Conservation (phyloP, 768 basidiomycete species). For the Sarcodon sp. region DNA sequence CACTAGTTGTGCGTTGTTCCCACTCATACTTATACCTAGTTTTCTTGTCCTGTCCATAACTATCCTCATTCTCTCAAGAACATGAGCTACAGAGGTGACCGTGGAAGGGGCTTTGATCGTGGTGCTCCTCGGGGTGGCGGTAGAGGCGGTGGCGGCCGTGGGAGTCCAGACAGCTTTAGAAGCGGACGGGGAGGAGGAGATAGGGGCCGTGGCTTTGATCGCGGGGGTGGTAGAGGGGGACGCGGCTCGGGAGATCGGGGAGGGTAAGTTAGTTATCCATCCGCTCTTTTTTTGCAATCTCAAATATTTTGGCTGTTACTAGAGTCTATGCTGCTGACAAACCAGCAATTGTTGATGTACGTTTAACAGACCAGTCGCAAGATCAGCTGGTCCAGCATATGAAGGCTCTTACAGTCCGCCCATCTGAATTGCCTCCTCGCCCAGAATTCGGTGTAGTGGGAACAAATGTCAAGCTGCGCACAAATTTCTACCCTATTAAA, state of each 20-base stretch:
- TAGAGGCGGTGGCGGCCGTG: conserved; percentile 12
- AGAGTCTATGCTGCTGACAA: conserved; percentile 28
- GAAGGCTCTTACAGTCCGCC: conserved; percentile 13
- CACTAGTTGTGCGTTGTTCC: no score
- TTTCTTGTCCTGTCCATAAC: background rate
- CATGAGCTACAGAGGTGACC: conserved; percentile 6
- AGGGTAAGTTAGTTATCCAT: conserved; percentile 20
- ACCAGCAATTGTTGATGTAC: conserved; percentile 38
- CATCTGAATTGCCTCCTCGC: conserved; percentile 28
- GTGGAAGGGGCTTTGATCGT: conserved; percentile 13
- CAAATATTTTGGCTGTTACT: background rate
- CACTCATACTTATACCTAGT: background rate
- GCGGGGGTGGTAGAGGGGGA: conserved; percentile 18
- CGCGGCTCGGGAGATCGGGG: conserved; percentile 21
- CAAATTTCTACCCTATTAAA: conserved; percentile 39
- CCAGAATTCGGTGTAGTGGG: conserved; percentile 34
- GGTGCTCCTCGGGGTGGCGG: conserved; percentile 11
- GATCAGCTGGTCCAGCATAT: conserved; percentile 27
- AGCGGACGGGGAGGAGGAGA: conserved; percentile 5
- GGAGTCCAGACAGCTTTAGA: conserved; percentile 14
- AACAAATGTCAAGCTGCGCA: conserved; percentile 29
- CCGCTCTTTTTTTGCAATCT: background rate
- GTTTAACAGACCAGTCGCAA: conserved; percentile 29
- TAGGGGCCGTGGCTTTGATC: conserved; percentile 9
- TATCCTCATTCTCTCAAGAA: background rate